Evolutionary conservation across 441 rosid species (phyloP), one percentile per base, ranked within the genome.

Genomic region (Adansonia grandidieri): DNA sequence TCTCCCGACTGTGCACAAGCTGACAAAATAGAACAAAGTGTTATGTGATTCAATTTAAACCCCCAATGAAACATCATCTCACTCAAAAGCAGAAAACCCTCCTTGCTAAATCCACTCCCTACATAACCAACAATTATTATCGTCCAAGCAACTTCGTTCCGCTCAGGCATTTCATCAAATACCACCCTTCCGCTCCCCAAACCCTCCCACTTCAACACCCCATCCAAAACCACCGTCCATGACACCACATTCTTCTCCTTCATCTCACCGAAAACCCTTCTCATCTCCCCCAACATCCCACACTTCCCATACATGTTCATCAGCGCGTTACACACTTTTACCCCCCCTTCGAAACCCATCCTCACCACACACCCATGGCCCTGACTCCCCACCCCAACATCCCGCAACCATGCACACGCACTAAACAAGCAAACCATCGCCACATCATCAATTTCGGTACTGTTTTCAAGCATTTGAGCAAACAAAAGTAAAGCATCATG

Each of bases 1-100:
- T 91, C 90, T 53, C 97, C 98, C 0, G 98, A 89, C 61, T 81
- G 97, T 1, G 94, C 87, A 69, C 91, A 90, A 60, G 97, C 97
- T 0, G 94, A 86, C 78, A 91, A 78, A 77, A 94, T 81, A 0
- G 98, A 89, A 81, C 91, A 85, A 76, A 94, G 88, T 0, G 93
- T 82, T 45, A 90, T 89, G 57, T 76, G 70, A 81, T 84, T 94
- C 80, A 89, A 84, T 56, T 42, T 79, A 76, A 85, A 17, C 22
- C 86, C 84, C 15, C 75, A 80, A 69, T 15, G 68, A 37, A 83
- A 89, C 80, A 89, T 48, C 91, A 88, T 87, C 77, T 86, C 84
- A 20, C 62, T 60, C 24, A 93, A 68, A 79, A 95, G 91, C 42
- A 56, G 28, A 77, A 87, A 79, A 22, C 86, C 89, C 65, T 91